A percentile compares a stretch with the other conserved stretches of the same genome.
phyloP scores from a whole-genome alignment of 768 basidiomycete genomes.

The Naganishia vishniacii region DNA sequence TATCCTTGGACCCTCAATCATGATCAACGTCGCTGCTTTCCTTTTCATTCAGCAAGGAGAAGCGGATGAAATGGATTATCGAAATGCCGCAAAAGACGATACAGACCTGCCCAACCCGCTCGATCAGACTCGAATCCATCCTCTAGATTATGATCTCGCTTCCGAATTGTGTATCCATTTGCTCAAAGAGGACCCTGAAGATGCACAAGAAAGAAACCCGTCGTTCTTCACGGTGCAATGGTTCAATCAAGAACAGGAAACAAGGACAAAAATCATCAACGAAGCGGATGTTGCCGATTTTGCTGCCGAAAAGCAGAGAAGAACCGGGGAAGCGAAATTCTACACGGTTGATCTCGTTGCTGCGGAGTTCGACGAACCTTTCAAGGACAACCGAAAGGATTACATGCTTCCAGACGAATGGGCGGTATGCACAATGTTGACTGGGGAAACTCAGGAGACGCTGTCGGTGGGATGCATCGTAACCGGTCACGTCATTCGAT shows the following conservation, averaged over 20 bases:
- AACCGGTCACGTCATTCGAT: slow-evolving; percentile 53
- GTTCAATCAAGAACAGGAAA: slow-evolving; percentile 19
- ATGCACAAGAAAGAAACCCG: slow-evolving; percentile 83
- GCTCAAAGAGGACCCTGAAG: slow-evolving; percentile 94
- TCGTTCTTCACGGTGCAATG: slow-evolving; percentile 54
- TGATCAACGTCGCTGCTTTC: slow-evolving; percentile 88
- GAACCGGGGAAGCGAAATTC: slow-evolving; percentile 75
- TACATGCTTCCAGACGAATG: slow-evolving; percentile 64
- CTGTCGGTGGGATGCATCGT: slow-evolving; percentile 74
- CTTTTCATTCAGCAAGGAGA: slow-evolving; percentile 75
- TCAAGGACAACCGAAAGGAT: slow-evolving; percentile 63
- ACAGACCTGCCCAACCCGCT: slow-evolving; percentile 78
- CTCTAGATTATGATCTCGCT: slow-evolving; percentile 94
- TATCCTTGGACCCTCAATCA: slow-evolving; percentile 77
- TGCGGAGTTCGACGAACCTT: slow-evolving; percentile 74
- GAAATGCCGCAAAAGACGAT: slow-evolving; percentile 56
- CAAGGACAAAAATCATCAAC: slow-evolving; percentile 57
- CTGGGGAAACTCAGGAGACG: slow-evolving; percentile 78
- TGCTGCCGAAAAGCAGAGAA: slow-evolving; percentile 68
- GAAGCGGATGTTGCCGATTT: slow-evolving; percentile 95
- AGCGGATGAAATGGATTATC: slow-evolving; percentile 54
- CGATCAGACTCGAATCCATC: slow-evolving; percentile 92
- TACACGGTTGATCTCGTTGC: slow-evolving; percentile 83
- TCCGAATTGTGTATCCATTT: slow-evolving; percentile 98
- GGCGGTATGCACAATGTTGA: slow-evolving; percentile 91